Base-by-base conservation (phyloP, 106 monocot species). In the Ottelia alismoides region DNA sequence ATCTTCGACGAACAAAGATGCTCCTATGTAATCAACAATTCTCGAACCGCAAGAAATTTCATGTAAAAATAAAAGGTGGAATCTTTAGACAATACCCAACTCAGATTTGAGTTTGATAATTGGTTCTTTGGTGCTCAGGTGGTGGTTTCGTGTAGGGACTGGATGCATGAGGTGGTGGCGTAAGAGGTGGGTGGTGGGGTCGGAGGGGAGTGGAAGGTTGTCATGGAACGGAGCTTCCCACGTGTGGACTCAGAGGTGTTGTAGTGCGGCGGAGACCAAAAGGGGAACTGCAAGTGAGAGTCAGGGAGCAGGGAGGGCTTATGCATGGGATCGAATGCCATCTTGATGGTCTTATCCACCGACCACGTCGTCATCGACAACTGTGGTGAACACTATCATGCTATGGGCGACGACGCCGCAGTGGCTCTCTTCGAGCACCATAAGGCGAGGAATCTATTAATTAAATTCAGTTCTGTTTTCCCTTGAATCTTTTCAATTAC, bases 251-350 rank as follows among this genome's bases (percentile, higher is more conserved):
- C 68, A 22, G 77, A 77, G 74, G 83, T 50, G 25, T 22, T 35
- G 1, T 68, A 22, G 2, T 32, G 22, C 43, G 65, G 54, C 50
- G 57, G 19, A 2, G 32, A 23, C 4, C 28, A 20, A 20, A 50
- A 32, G 20, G 65, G 49, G 1, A 63, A 27, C 50, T 96, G 94
- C 76, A 60, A 70, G 16, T 96, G 94, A 49, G 81, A 73, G 71
- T 32, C 78, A 18, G 78, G 76, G 66, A 57, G 49, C 2, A 76
- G 76, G 27, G 73, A 71, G 66, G 73, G 81, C 65, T 74, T 84
- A 63, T 72, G 81, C 56, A 88, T 79, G 5, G 92, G 92, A 2
- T 92, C 92, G 35, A 86, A 85, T 9, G 92, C 92, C 24, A 82
- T 86, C 18, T 82, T 79, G 30, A 76, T 58, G 25, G 58, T 67